Percentiles rank a stretch among this genome's conserved stretches.
phyloP scores from a whole-genome alignment of 1,284 basidiomycete genomes.

The Ustilago cynodontis region DNA sequence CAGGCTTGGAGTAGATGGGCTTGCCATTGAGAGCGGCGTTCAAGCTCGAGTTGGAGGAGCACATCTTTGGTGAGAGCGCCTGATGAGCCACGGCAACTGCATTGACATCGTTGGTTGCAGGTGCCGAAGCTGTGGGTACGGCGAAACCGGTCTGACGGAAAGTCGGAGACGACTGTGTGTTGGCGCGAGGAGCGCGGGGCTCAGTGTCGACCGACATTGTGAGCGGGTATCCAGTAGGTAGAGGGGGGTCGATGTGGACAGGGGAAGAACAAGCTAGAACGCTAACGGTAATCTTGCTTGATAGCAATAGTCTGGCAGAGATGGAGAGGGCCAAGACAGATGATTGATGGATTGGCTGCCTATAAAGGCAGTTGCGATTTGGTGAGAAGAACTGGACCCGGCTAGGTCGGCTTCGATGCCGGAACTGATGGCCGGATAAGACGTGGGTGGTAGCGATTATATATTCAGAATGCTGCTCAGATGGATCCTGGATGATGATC shows the following conservation, averaged over 20 bases:
- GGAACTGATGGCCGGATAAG: background rate
- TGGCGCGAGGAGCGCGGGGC: conserved; percentile 35
- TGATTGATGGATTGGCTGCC: no score
- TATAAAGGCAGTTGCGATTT: background rate
- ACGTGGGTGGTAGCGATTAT: background rate
- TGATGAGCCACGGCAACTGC: conserved; percentile 35
- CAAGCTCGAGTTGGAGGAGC: conserved; percentile 49
- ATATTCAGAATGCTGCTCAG: no score
- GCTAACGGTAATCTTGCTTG: background rate
- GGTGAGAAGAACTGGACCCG: background rate
- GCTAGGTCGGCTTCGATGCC: background rate
- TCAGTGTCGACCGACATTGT: conserved; percentile 55
- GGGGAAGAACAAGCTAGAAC: no score
- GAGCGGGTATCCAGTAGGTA: background rate
- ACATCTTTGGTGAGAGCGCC: conserved; percentile 31
- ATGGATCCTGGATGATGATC: background rate
- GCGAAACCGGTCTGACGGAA: conserved; percentile 56
- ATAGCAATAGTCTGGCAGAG: background rate
- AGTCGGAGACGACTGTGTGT: conserved; percentile 51
- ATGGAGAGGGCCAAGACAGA: no score
- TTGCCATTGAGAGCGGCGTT: conserved; percentile 37
- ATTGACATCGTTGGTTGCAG: conserved; percentile 44
- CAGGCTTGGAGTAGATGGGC: conserved; percentile 1
- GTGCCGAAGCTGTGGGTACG: conserved; percentile 44
- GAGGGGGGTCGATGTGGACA: background rate